A percentile compares a stretch with the other conserved stretches of the same genome.
Evolutionary conservation across 1,284 basidiomycete species (phyloP).

Genomic region (Calocybe gambosa): DNA sequence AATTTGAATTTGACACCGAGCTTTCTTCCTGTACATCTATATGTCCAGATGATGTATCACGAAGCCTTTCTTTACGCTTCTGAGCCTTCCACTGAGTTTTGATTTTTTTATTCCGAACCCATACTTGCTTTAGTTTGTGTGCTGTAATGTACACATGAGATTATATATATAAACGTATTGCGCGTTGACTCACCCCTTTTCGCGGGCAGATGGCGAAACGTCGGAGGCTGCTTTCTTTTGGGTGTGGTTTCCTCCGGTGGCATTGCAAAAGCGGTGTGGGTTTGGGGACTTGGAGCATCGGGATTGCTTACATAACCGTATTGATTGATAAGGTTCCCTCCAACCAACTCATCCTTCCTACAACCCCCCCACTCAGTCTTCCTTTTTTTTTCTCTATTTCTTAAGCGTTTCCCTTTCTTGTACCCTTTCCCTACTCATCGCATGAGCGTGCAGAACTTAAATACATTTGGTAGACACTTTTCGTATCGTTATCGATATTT

Average conservation of each 20-base stretch:
- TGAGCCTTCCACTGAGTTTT: conserved; percentile 74
- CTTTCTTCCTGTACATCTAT: conserved; percentile 18
- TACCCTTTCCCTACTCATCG: conserved; percentile 46
- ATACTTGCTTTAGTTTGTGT: conserved; percentile 64
- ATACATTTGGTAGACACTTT: conserved; percentile 55
- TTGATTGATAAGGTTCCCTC: conserved; percentile 16
- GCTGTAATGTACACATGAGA: conserved; percentile 34
- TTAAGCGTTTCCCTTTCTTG: conserved; percentile 22
- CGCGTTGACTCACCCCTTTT: conserved; percentile 46
- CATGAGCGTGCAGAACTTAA: conserved; percentile 91
- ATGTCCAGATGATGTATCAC: conserved; percentile 15
- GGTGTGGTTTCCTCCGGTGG: conserved; percentile 15
- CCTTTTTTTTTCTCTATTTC: conserved; percentile 17
- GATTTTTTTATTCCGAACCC: conserved; percentile 69
- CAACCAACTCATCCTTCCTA: conserved; percentile 18
- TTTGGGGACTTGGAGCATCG: conserved; percentile 6
- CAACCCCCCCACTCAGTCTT: conserved; percentile 42
- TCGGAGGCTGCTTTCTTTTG: conserved; percentile 58
- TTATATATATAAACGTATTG: too few species aligned
- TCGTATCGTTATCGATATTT: conserved; percentile 29
- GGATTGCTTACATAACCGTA: conserved; percentile 18
- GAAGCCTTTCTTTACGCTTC: conserved; percentile 51
- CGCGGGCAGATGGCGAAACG: conserved; percentile 61
- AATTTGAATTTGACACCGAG: conserved; percentile 4
- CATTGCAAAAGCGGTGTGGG: not conserved